These are phyloP conservation scores for Eimeria maxima DNA, from an alignment of 169 alveolate species.

Conservation along the genomic window DNA sequence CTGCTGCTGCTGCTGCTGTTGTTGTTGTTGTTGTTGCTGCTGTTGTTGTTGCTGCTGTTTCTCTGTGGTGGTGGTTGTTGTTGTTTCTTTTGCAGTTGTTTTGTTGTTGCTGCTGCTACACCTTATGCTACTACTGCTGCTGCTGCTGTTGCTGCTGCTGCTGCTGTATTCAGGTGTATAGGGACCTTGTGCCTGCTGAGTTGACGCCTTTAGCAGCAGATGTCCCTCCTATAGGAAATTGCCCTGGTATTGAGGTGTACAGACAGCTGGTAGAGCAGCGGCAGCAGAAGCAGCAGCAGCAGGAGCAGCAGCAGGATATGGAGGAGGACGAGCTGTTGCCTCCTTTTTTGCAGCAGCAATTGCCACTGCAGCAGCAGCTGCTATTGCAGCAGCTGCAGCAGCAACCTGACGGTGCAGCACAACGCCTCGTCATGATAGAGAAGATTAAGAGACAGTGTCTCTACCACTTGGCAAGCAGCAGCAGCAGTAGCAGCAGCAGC, in stretches of 20 bases:
- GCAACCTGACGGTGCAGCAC: slow-evolving; percentile 17
- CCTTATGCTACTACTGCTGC: no score
- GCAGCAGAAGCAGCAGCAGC: slow-evolving; percentile 59
- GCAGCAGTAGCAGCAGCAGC: no score
- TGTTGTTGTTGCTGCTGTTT: slow-evolving; percentile 17
- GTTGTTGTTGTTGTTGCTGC: no score
- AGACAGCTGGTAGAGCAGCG: slow-evolving; percentile 39
- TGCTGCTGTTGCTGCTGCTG: no score
- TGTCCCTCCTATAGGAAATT: not conserved
- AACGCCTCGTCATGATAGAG: not conserved
- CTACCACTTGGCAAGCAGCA: no score
- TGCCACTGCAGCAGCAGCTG: slow-evolving; percentile 64
- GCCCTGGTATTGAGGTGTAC: slow-evolving; percentile 45
- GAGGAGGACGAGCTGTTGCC: slow-evolving; percentile 42
- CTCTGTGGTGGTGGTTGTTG: no score
- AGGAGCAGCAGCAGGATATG: not conserved
- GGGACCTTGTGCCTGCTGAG: slow-evolving; percentile 52
- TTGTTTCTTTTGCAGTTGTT: not conserved
- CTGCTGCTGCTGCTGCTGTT: no score
- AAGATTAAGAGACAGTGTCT: not conserved
- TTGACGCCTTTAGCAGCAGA: not conserved
- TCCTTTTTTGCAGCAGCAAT: slow-evolving; percentile 46
- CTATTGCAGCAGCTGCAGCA: slow-evolving; percentile 72
- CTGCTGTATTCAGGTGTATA: no score
- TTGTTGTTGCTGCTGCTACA: not conserved